phyloP scores from a whole-genome alignment of 225 moss, liverwort and hornwort species.

The Marchantia polymorpha region DNA sequence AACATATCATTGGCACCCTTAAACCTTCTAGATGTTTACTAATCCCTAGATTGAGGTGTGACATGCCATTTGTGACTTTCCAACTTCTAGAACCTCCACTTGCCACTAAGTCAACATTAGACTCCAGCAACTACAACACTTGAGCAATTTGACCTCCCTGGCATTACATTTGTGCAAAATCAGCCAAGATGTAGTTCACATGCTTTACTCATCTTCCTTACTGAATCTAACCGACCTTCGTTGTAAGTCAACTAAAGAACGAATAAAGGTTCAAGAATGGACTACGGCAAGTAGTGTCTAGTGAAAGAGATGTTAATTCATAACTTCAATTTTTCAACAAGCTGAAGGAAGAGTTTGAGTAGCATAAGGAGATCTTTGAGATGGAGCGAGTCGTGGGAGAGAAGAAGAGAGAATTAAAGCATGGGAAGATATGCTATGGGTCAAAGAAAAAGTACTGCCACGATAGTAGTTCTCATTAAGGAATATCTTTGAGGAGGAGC shows the following conservation, averaged over 20 bases:
- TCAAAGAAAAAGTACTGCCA: conserved; percentile 76
- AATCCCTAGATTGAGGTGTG: no score
- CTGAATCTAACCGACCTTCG: conserved; percentile 79
- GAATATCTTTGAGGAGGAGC: no score
- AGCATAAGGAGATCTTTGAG: conserved; percentile 61
- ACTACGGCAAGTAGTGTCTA: conserved; percentile 56
- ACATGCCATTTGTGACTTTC: no score
- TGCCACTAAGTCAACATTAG: no score
- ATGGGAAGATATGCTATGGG: conserved; percentile 74
- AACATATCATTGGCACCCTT: no score
- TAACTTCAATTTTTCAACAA: conserved; percentile 59
- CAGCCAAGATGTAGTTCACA: conserved; percentile 64
- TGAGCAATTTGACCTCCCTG: conserved; percentile 77
- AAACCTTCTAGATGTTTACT: no score
- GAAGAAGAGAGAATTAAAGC: conserved; percentile 73
- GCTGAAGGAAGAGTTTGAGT: conserved; percentile 65
- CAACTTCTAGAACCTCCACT: no score
- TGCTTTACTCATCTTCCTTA: conserved; percentile 56
- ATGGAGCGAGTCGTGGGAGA: conserved; percentile 62
- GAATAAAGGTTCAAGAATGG: conserved; percentile 80
- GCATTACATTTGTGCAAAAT: conserved; percentile 82
- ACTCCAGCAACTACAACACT: conserved; percentile 66
- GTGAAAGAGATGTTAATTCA: conserved; percentile 74
- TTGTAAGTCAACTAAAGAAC: conserved; percentile 24
- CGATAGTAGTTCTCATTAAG: conserved; percentile 63